Evolutionary conservation across 805 yeast species (phyloP), one percentile per base, ranked within the genome.

Genomic region (Metschnikowia reukaufii): DNA sequence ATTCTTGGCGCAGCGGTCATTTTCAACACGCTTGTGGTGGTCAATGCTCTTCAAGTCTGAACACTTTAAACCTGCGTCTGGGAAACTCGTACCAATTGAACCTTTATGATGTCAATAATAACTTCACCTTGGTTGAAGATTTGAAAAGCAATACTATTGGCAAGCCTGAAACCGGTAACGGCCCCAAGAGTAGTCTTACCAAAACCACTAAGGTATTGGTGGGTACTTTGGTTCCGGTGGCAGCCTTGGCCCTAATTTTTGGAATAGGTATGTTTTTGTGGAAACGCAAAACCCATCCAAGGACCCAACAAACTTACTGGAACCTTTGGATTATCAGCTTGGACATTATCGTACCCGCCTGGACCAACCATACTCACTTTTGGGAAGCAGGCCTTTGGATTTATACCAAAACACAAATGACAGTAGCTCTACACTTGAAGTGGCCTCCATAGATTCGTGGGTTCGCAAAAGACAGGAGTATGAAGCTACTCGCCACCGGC

Each of bases 391-490:
- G 13, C 55, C 56, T 3, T 44, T 52, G 42, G 47, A 49, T 25
- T 36, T 52, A 21, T 53, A 45, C 47, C 44, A 30, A 23, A 47
- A 44, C 18, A 19, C 10, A 6, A 63, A 65, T 48, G 76, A 72
- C 44, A 59, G 66, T 2, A 58, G 49, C 27, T 67, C 72, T 1
- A 70, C 76, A 0, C 52, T 72, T 27, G 83, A 77, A 42, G 75
- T 66, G 21, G 62, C 73, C 8, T 77, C 82, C 4, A 73, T 79
- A 19, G 74, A 73, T 48, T 76, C 81, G 18, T 79, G 83, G 83
- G 70, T 72, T 36, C 65, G 71, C 23, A 79, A 79, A 56, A 61
- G 82, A 50, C 74, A 73, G 44, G 73, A 73, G 46, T 78, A 66
- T 50, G 81, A 74, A 6, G 59, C 52, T 32, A 52, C 57, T 27